Evolutionary conservation across 2,329 filamentous ascomycete genomes (phyloP).

Genomic region (Colletotrichum orbiculare): DNA sequence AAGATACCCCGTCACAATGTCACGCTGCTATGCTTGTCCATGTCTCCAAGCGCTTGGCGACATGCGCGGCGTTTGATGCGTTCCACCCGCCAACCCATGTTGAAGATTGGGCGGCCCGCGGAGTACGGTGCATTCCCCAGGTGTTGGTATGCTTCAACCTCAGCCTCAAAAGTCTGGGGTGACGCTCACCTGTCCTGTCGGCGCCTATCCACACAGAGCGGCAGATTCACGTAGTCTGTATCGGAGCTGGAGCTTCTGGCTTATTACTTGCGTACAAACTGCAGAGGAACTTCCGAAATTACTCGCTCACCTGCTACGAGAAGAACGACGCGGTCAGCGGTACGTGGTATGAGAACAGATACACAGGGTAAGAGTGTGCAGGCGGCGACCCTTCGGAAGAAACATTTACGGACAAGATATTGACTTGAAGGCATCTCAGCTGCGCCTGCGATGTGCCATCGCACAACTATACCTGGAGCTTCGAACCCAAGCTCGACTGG

Average conservation of each 20-base stretch:
- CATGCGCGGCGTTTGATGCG: too few relatives aligned
- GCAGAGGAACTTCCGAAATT: slow-evolving; percentile 55
- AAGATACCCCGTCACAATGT: too few relatives aligned
- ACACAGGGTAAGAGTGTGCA: slow-evolving; percentile 47
- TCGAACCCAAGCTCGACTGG: slow-evolving; percentile 68
- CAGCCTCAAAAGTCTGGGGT: too few relatives aligned
- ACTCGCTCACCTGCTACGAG: slow-evolving; percentile 55
- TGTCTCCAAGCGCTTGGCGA: too few relatives aligned
- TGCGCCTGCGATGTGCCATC: slow-evolving; percentile 62
- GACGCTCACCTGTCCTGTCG: background rate
- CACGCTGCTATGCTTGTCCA: too few relatives aligned
- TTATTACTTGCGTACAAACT: slow-evolving; percentile 61
- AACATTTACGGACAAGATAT: too few relatives aligned
- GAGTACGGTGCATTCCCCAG: too few relatives aligned
- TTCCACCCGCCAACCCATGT: too few relatives aligned
- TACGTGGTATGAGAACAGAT: slow-evolving; percentile 64
- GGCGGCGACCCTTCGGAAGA: too few relatives aligned
- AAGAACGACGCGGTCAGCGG: slow-evolving; percentile 67
- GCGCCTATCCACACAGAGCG: slow-evolving; percentile 30
- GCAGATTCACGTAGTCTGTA: slow-evolving; percentile 47
- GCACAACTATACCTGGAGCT: slow-evolving; percentile 63
- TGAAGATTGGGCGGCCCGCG: too few relatives aligned
- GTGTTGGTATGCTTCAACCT: too few relatives aligned
- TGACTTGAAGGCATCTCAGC: slow-evolving; percentile 29
- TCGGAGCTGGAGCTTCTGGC: slow-evolving; percentile 61